Evolutionary conservation across 1,284 basidiomycete species (phyloP), one percentile per base, ranked within the genome.

Genomic region (Naganishia sp.): DNA sequence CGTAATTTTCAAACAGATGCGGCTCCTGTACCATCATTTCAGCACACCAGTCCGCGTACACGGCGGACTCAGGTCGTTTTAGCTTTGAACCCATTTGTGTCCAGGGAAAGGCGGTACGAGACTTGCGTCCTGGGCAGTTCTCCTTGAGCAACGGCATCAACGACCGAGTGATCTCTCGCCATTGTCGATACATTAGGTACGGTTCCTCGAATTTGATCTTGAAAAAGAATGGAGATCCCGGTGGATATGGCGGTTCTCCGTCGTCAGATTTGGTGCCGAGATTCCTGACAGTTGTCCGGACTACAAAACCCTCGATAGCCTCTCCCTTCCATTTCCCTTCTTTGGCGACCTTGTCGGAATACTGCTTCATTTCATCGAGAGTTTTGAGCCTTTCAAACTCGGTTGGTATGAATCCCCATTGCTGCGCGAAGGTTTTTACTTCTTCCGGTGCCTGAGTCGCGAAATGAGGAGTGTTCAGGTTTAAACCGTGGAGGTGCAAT

Each of bases 171-270:
- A 95, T 84, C 79, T 99, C 96, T 63, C 96, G 84, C 94, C 94
- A 99, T 76, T 97, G 92, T 57, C 96, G 88, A 80, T 98, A 98
- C 87, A 96, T 95, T 82, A 98, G 87, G 77, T 99, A 99, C 0
- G 95, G 95, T 76, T 99, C 93, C 78, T 98, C 94, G 77, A 97
- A 99, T 78, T 99, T 99, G 81, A 99, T 86, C 78, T 99, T 99
- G 87, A 97, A 99, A 84, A 99, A 98, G 83, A 98, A 96, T 0
- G 91, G 88, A 6, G 90, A 87, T 17, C 90, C 90, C 0, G 87
- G 80, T 0, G 82, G 77, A 74, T 94, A 94, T 0, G 92, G 92
- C 10, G 86, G 84, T 67, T 68, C 42, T 18, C 73, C 74, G 3
- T 68, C 67, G 10, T 62, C 50, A 18, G 46, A 46, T 31, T 56